Conservation (phyloP, 345 rosid species). For the Rhizophora apiculata region DNA sequence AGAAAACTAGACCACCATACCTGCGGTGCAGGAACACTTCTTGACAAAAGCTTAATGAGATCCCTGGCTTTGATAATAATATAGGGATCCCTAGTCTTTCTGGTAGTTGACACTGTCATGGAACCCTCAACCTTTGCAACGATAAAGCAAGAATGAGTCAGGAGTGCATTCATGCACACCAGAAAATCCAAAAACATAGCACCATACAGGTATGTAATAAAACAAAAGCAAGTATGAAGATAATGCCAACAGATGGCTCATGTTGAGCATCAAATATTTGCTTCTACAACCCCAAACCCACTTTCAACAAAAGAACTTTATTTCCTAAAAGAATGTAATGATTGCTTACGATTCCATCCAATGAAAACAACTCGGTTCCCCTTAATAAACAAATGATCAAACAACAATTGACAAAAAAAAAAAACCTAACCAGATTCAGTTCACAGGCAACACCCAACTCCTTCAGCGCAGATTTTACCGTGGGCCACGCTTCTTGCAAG, state of each 20-base stretch:
- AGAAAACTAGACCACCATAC: slow-evolving; percentile 31
- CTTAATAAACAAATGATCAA: too few species aligned
- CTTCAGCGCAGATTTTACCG: slow-evolving; percentile 75
- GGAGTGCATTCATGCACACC: too few species aligned
- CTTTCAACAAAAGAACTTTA: too few species aligned
- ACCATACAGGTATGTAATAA: not conserved
- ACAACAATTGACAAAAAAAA: not conserved
- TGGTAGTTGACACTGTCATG: slow-evolving; percentile 85
- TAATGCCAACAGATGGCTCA: too few species aligned
- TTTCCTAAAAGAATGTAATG: too few species aligned
- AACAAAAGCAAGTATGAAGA: not conserved
- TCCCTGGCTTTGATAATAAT: slow-evolving; percentile 84
- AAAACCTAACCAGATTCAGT: slow-evolving; percentile 58
- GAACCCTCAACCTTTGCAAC: slow-evolving; percentile 78
- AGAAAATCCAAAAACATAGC: too few species aligned
- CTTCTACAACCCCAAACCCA: too few species aligned
- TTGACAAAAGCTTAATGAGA: slow-evolving; percentile 75
- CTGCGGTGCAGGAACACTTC: slow-evolving; percentile 99
- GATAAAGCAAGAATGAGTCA: not conserved
- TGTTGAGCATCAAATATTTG: too few species aligned
- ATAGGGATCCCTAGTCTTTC: slow-evolving; percentile 87
- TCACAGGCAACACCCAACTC: slow-evolving; percentile 62
- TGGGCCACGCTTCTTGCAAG: slow-evolving; percentile 83
- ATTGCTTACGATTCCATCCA: too few species aligned
- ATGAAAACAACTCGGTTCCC: too few species aligned